A percentile compares a stretch with the other conserved stretches of the same genome.
phyloP scores from a whole-genome alignment of 2,329 filamentous ascomycete species.

The Botrytis paeoniae region DNA sequence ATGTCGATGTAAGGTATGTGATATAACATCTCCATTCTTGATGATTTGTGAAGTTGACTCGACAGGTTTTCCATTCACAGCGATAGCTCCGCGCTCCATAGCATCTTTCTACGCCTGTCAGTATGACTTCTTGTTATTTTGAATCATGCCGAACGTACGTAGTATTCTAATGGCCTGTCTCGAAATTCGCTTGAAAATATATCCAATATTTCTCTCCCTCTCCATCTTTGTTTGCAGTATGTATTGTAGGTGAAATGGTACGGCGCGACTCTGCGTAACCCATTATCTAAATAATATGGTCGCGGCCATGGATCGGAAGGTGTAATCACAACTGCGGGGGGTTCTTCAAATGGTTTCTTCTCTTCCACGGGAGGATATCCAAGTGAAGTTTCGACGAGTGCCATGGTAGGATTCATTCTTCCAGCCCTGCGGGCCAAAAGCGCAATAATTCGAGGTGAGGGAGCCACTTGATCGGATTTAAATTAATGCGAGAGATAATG shows the following conservation, averaged over 20 bases:
- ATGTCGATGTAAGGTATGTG: conserved; percentile 91
- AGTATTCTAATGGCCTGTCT: conserved; percentile 83
- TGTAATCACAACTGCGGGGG: conserved; percentile 50
- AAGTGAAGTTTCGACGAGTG: conserved; percentile 38
- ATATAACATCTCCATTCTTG: conserved; percentile 86
- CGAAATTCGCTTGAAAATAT: conserved; percentile 92
- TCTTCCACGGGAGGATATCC: conserved; percentile 37
- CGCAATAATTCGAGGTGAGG: conserved; percentile 50
- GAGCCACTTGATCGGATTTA: conserved; percentile 41
- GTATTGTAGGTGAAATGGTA: conserved; percentile 97
- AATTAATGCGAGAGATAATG: neutral
- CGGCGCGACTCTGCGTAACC: conserved; percentile 76
- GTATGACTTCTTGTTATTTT: conserved; percentile 8
- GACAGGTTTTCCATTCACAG: conserved; percentile 72
- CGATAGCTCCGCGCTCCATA: conserved; percentile 75
- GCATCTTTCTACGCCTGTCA: conserved; percentile 57
- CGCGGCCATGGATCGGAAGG: conserved; percentile 55
- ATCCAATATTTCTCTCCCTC: conserved; percentile 74
- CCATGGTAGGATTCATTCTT: conserved; percentile 43
- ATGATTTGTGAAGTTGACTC: conserved; percentile 65
- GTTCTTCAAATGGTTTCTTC: conserved; percentile 41
- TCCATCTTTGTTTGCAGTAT: conserved; percentile 90
- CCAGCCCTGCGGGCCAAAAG: conserved; percentile 49
- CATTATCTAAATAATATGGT: conserved; percentile 82
- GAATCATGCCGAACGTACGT: conserved; percentile 51